Evolutionary conservation across 306 rosid species (phyloP), one percentile per base, ranked within the genome.

Genomic region (Glycine soja): DNA sequence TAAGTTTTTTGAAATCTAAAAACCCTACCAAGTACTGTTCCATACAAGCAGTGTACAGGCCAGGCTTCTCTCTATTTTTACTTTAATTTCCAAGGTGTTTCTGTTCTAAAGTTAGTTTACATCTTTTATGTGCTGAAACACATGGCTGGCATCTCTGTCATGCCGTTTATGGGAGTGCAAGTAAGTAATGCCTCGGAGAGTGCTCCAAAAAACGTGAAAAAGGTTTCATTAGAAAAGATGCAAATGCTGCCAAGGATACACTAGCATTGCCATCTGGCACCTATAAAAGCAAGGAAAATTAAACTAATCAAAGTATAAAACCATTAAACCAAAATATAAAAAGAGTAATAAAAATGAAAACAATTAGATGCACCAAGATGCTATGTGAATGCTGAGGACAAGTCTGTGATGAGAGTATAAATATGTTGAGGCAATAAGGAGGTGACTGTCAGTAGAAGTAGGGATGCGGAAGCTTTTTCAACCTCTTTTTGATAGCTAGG

Each of bases 41-140:
- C 61, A 77, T 70, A 74, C 16, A 66, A 38, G 67, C 47, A 16
- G 36, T n/a, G 61, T 68, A 43, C 81, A 68, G 62, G 56, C 9
- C 81, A 68, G 62, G 56, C 9, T 69, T 45, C 12, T 24, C 30
- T 76, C 24, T 45, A 11, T 40, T 70, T 24, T 57, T 48, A 14
- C 38, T 76, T 67, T 19, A 63, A 42, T 52, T 30, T 67, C 34
- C 50, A 77, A 50, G 38, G 62, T 6, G 46, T 88, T 83, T 91
- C 92, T 83, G 85, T 91, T 91, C 45, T 80, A 15, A 81, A 82
- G 94, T 75, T 82, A 76, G 63, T 72, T 87, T 88, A 50, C 58
- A 52, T 85, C 80, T 91, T 88, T 81, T 74, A 73, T 82, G 85
- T 77, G 92, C 94, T 89, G 93, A 91, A 88, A 89, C 88, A 91